These are phyloP conservation scores for Lanmaoa pseudosensibilis DNA, from an alignment of 768 basidiomycete species.

Conservation along the genomic window DNA sequence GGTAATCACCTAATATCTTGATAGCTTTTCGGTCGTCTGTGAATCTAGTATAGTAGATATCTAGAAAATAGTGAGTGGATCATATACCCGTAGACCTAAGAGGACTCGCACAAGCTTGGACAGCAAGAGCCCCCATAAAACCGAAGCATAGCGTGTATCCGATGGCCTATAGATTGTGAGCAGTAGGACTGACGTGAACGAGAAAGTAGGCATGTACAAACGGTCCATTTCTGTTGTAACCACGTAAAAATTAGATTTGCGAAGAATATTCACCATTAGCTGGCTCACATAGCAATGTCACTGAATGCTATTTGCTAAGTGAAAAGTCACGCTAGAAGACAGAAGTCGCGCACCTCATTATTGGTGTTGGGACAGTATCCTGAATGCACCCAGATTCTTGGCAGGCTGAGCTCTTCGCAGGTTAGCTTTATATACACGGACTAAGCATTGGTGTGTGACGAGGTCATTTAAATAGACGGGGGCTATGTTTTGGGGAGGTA, in stretches of 20 bases:
- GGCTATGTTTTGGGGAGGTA: not conserved
- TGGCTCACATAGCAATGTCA: not conserved
- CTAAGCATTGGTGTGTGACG: not conserved
- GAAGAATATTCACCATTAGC: not conserved
- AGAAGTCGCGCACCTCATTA: not conserved
- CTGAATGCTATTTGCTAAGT: not conserved
- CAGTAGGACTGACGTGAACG: not conserved
- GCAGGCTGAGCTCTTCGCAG: not conserved
- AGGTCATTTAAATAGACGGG: not conserved
- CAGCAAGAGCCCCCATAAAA: constrained; percentile 14
- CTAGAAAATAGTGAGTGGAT: not conserved
- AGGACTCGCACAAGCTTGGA: constrained; percentile 17
- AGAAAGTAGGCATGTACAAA: constrained; percentile 6
- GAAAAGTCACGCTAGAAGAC: not conserved
- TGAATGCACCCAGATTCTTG: not conserved
- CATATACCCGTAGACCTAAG: too few species aligned
- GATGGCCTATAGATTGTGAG: constrained; percentile 5
- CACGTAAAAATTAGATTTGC: not conserved
- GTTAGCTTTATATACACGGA: not conserved
- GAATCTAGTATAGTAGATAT: constrained; percentile 22
- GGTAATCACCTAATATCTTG: constrained; percentile 15
- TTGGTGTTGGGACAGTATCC: not conserved
- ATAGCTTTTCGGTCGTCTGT: constrained; percentile 9
- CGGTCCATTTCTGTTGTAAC: constrained; percentile 2
- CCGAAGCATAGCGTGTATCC: constrained; percentile 18